Evolutionary conservation across 2,329 filamentous ascomycete species (phyloP).

Genomic region (Colletotrichum karsti): DNA sequence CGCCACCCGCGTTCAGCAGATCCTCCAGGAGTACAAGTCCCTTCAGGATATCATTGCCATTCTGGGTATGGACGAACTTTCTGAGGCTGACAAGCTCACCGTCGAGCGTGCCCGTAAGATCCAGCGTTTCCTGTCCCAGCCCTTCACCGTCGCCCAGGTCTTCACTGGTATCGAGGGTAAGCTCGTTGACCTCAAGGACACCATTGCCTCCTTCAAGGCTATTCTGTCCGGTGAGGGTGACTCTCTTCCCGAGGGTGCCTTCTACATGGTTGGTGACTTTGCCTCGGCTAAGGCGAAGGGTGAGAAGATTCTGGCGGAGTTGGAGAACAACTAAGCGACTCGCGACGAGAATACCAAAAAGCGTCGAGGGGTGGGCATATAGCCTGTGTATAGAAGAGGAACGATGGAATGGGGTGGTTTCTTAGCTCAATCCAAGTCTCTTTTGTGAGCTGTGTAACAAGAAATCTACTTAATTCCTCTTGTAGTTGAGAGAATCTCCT

Average conservation of each 20-base stretch:
- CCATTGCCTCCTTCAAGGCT: constrained; percentile 96
- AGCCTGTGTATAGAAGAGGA: constrained; percentile 69
- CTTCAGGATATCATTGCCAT: constrained; percentile 99
- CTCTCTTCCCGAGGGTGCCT: constrained; percentile 88
- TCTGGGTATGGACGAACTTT: constrained; percentile 99
- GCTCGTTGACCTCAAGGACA: constrained; percentile 98
- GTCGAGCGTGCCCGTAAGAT: constrained; percentile 99
- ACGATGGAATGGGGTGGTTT: constrained; percentile 56
- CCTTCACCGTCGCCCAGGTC: constrained; percentile 88
- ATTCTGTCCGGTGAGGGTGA: constrained; percentile 96
- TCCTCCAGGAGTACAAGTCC: constrained; percentile 99
- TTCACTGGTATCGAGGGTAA: constrained; percentile 95
- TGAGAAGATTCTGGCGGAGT: constrained; percentile 99
- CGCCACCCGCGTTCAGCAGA: constrained; percentile 96
- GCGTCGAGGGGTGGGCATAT: constrained; percentile 48
- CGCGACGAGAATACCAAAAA: constrained; percentile 29
- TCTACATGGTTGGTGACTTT: constrained; percentile 99
- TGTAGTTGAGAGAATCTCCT: constrained; percentile 39
- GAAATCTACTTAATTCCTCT: constrained; percentile 60
- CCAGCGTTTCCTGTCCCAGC: constrained; percentile 99
- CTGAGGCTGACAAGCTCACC: constrained; percentile 98
- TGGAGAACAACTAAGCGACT: constrained; percentile 63
- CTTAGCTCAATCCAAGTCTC: constrained; percentile 64
- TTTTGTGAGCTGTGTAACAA: constrained; percentile 71
- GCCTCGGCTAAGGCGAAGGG: constrained; percentile 94